Conservation (phyloP, 495 filamentous ascomycete genomes). For the Neurospora sp. region DNA sequence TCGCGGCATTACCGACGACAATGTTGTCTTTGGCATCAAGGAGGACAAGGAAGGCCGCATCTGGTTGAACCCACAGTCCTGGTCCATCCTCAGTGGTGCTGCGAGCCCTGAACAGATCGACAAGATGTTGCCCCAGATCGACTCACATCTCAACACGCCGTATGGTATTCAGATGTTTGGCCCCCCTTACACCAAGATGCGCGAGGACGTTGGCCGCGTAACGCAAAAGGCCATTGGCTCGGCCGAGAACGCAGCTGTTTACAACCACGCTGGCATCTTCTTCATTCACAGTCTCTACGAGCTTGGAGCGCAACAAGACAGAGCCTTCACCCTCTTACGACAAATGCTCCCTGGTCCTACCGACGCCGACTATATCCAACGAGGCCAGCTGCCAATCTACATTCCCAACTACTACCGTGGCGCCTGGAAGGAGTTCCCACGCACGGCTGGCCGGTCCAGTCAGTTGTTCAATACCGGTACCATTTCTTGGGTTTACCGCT, state of each 20-base stretch:
- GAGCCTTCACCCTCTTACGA: slow-evolving; percentile 39
- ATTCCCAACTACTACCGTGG: slow-evolving; percentile 51
- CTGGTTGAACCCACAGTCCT: slow-evolving; percentile 48
- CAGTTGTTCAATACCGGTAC: slow-evolving; percentile 51
- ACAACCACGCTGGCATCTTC: slow-evolving; percentile 47
- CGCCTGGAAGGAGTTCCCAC: slow-evolving; percentile 37
- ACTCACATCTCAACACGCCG: slow-evolving; percentile 40
- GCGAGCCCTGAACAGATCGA: slow-evolving; percentile 31
- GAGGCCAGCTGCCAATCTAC: slow-evolving; percentile 46
- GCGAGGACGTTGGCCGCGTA: slow-evolving; percentile 49
- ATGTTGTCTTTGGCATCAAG: slow-evolving; percentile 40
- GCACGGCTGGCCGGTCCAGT: slow-evolving; percentile 43
- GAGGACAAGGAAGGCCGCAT: slow-evolving; percentile 43
- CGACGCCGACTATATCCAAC: slow-evolving; percentile 41
- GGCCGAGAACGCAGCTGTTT: slow-evolving; percentile 47
- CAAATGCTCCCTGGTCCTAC: slow-evolving; percentile 43
- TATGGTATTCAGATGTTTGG: slow-evolving; percentile 46
- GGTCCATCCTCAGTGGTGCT: slow-evolving; percentile 43
- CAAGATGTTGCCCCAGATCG: slow-evolving; percentile 38
- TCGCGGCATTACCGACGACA: slow-evolving; percentile 47
- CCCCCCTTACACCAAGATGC: slow-evolving; percentile 43
- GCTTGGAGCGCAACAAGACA: slow-evolving; percentile 36
- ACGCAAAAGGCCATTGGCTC: slow-evolving; percentile 47
- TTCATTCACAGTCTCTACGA: slow-evolving; percentile 43
- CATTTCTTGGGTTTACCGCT: slow-evolving; percentile 45